These are phyloP conservation scores for Dryadomyces sulphureus DNA, from an alignment of 2,329 filamentous ascomycete genomes.

Conservation along the genomic window DNA sequence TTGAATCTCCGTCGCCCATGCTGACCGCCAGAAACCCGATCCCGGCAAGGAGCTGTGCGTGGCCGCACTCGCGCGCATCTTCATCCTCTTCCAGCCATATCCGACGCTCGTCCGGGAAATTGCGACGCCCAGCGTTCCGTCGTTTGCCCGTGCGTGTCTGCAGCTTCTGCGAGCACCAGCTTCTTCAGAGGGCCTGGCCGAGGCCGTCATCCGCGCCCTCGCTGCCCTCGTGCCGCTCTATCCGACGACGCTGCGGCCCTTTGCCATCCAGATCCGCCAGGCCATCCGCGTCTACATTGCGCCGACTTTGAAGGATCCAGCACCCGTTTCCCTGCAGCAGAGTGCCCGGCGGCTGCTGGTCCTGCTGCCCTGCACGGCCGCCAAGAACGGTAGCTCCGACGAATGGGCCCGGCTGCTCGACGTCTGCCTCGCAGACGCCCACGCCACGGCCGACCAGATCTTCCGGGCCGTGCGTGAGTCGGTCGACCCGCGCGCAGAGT, in stretches of 20 bases:
- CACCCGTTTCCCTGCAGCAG: slow-evolving; percentile 34
- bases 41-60: slow-evolving; percentile 66
- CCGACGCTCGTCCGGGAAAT: slow-evolving; percentile 77
- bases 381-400: slow-evolving; percentile 61
- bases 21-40: slow-evolving; percentile 51
- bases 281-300: slow-evolving; percentile 47
- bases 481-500: slow-evolving; percentile 54
- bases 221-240: slow-evolving; percentile 62
- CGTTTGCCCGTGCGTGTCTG: slow-evolving; percentile 60
- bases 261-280: slow-evolving; percentile 50
- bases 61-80: slow-evolving; percentile 69
- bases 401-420: slow-evolving; percentile 63
- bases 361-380: slow-evolving; percentile 63
- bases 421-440: slow-evolving; percentile 46
- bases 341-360: slow-evolving; percentile 52
- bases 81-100: slow-evolving; percentile 66
- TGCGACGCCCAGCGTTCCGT: slow-evolving; percentile 64
- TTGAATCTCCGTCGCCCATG: neutral
- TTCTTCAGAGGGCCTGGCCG: slow-evolving; percentile 33
- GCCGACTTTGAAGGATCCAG: slow-evolving; percentile 28
- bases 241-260: slow-evolving; percentile 69
- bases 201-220: slow-evolving; percentile 58
- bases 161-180: slow-evolving; percentile 40
- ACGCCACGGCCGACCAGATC: slow-evolving; percentile 59
- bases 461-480: slow-evolving; percentile 70